phyloP scores from a whole-genome alignment of 2,329 filamentous ascomycete genomes.

The Penicillium sp. region DNA sequence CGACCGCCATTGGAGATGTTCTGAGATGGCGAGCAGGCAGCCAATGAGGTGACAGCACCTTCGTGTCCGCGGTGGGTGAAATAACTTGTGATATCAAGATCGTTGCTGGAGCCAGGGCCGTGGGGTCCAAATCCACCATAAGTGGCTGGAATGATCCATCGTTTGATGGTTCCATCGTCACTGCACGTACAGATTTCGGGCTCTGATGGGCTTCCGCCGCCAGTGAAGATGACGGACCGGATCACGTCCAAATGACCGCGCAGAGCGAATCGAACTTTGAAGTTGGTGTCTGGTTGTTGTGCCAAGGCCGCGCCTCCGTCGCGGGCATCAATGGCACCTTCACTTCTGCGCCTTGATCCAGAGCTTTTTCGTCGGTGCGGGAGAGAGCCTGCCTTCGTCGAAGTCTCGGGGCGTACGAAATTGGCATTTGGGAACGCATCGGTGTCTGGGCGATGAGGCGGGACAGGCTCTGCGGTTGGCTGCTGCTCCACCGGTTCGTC shows the following conservation, averaged over 20 bases:
- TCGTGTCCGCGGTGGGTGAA: slow-evolving; percentile 94
- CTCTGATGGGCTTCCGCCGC: slow-evolving; percentile 90
- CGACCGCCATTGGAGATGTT: slow-evolving; percentile 89
- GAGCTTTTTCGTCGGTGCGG: slow-evolving; percentile 81
- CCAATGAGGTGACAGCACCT: slow-evolving; percentile 84
- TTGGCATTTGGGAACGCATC: slow-evolving; percentile 84
- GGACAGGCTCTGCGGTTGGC: slow-evolving; percentile 43
- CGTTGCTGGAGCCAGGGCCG: slow-evolving; percentile 62
- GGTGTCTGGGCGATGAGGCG: slow-evolving; percentile 74
- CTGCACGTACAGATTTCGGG: slow-evolving; percentile 96
- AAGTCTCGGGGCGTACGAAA: slow-evolving; percentile 78
- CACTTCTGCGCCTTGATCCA: slow-evolving; percentile 66
- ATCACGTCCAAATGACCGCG: slow-evolving; percentile 93
- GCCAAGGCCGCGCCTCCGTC: slow-evolving; percentile 42
- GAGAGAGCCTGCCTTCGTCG: slow-evolving; percentile 63
- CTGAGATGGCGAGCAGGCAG: slow-evolving; percentile 82
- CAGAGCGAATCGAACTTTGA: slow-evolving; percentile 90
- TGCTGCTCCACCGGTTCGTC: slow-evolving; percentile 69
- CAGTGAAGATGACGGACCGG: slow-evolving; percentile 92
- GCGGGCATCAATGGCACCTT: slow-evolving; percentile 65
- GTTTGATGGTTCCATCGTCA: slow-evolving; percentile 93
- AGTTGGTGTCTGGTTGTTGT: slow-evolving; percentile 70
- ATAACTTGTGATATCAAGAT: slow-evolving; percentile 88
- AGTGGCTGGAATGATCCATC: slow-evolving; percentile 88
- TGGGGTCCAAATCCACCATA: slow-evolving; percentile 64